Percentiles rank a stretch among this genome's conserved stretches.
These are phyloP conservation scores for Blastobotrys terrestris DNA, from an alignment of 805 yeast species.

Conservation along the genomic window DNA sequence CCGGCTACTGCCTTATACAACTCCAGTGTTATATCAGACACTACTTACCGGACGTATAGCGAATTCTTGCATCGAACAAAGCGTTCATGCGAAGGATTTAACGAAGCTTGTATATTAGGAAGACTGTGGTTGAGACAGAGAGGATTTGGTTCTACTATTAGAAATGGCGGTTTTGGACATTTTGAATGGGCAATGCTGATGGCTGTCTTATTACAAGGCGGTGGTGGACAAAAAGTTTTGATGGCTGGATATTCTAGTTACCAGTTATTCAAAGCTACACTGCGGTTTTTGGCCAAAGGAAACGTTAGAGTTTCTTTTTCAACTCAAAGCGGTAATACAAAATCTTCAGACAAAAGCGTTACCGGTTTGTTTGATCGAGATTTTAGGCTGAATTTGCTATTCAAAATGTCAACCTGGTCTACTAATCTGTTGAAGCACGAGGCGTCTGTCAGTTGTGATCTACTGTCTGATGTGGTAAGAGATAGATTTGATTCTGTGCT, in stretches of 20 bases:
- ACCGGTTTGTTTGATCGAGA: conserved; percentile 18
- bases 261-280: conserved; percentile 85
- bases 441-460: conserved; percentile 60
- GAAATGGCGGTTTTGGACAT: conserved; percentile 82
- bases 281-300: conserved; percentile 79
- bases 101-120: conserved; percentile 82
- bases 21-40: conserved; percentile 65
- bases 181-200: conserved; percentile 80
- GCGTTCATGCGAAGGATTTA: conserved; percentile 71
- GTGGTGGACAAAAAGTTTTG: conserved; percentile 77
- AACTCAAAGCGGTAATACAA: conserved; percentile 5
- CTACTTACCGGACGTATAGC: conserved; percentile 62
- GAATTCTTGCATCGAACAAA: conserved; percentile 70
- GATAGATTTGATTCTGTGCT: conserved; percentile 81
- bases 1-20: conserved; percentile 75
- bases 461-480: conserved; percentile 70
- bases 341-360: conserved; percentile 1
- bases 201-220: conserved; percentile 69
- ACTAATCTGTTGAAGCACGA: conserved; percentile 55
- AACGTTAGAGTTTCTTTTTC: conserved; percentile 20
- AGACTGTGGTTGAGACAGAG: conserved; percentile 87
- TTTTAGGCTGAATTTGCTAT: conserved; percentile 64
- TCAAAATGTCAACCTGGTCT: conserved; percentile 70
- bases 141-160: conserved; percentile 60
- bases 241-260: conserved; percentile 87